A percentile compares a stretch with the other conserved stretches of the same genome.
Evolutionary conservation across 2,329 filamentous ascomycete genomes (phyloP).

Genomic region (Clonostachys rosea): DNA sequence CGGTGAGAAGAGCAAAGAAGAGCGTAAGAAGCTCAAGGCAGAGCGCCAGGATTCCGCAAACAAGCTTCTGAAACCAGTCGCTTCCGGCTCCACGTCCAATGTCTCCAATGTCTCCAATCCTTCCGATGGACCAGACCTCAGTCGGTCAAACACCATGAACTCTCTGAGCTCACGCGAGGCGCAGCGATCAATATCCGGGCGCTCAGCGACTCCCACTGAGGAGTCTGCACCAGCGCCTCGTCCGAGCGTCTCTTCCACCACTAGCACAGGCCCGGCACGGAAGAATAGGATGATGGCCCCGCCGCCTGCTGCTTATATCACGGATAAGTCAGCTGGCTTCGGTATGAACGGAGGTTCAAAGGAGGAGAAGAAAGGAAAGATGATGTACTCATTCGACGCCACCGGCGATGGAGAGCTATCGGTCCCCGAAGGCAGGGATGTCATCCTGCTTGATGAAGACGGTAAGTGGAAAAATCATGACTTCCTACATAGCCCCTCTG

Average conservation of each 20-base stretch:
- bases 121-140: slow-evolving; percentile 60
- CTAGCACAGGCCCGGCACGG: slow-evolving; percentile 24
- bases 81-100: slow-evolving; percentile 23
- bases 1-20: slow-evolving; percentile 88
- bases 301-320: slow-evolving; percentile 77
- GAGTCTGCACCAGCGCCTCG: slow-evolving; percentile 31
- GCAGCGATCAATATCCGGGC: slow-evolving; percentile 54
- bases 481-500: background rate
- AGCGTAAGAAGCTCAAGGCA: slow-evolving; percentile 88
- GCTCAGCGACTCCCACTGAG: slow-evolving; percentile 38
- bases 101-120: slow-evolving; percentile 25
- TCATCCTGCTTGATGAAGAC: slow-evolving; percentile 79
- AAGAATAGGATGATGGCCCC: slow-evolving; percentile 81
- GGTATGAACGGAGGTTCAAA: slow-evolving; percentile 33
- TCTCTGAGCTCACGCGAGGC: slow-evolving; percentile 83
- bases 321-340: slow-evolving; percentile 51
- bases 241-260: slow-evolving; percentile 16
- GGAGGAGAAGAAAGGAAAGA: slow-evolving; percentile 65
- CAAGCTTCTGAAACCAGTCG: slow-evolving; percentile 40
- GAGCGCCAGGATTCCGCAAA: slow-evolving; percentile 79
- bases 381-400: slow-evolving; percentile 85
- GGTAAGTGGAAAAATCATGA: slow-evolving; percentile 50
- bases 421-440: slow-evolving; percentile 72
- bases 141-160: slow-evolving; percentile 82
- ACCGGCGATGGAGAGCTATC: slow-evolving; percentile 77